Percentiles rank a stretch among this genome's conserved stretches.
Evolutionary conservation across 352 stramenopile genomes (phyloP).

Genomic region (Globisporangium viniferum): DNA sequence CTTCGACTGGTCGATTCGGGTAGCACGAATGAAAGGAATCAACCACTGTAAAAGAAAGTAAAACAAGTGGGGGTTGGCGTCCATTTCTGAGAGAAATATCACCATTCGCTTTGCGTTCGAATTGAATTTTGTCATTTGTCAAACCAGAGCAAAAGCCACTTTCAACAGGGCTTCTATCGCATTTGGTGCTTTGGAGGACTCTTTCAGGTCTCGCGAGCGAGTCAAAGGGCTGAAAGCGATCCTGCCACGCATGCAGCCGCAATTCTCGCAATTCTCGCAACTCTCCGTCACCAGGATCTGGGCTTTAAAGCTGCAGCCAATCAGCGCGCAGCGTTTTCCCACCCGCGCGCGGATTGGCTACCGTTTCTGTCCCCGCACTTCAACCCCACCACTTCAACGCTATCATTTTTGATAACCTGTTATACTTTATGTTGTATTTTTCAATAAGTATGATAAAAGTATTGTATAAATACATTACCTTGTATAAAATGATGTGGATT

Average conservation of each 20-base stretch:
- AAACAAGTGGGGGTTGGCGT: no score
- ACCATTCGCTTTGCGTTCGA: no score
- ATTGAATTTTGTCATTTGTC: no score
- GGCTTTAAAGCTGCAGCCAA: slow-evolving; percentile 16
- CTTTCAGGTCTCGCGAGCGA: no score
- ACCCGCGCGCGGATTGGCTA: slow-evolving; percentile 8
- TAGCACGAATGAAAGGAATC: no score
- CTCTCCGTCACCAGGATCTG: slow-evolving; percentile 1
- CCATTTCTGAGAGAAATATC: no score
- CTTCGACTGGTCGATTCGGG: no score
- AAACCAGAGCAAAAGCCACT: no score
- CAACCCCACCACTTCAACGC: slow-evolving; percentile 9
- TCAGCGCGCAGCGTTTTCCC: slow-evolving; percentile 7
- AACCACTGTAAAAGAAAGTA: no score
- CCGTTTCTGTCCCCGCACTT: not conserved
- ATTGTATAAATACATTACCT: not conserved
- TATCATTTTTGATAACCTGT: not conserved
- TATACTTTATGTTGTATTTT: not conserved
- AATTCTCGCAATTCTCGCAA: not conserved
- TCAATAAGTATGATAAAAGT: not conserved
- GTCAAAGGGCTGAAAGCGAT: no score
- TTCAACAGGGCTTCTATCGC: no score
- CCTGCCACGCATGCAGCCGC: not conserved
- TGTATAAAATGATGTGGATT: not conserved
- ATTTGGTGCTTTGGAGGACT: no score